These are phyloP conservation scores for Chlorella sp. DNA, from an alignment of 139 green algal genomes.

Conservation along the genomic window DNA sequence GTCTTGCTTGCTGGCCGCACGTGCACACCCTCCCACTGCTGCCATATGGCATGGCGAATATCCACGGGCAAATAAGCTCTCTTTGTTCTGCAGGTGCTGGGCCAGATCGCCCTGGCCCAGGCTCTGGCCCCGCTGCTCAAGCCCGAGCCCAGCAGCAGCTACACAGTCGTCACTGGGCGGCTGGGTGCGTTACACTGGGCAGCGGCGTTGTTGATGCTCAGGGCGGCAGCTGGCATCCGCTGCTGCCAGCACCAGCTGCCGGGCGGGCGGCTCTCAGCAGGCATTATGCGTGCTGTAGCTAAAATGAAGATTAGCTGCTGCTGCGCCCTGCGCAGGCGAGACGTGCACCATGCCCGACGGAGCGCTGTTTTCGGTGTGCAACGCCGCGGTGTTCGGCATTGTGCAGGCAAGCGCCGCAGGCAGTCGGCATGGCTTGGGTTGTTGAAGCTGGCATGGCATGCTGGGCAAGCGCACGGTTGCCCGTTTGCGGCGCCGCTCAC, in stretches of 20 bases:
- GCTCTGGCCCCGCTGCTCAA: conserved; percentile 21
- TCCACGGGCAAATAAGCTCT: too few relatives aligned
- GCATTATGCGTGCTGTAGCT: too few relatives aligned
- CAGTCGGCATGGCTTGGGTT: too few relatives aligned
- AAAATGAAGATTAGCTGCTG: neutral
- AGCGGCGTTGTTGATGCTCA: neutral
- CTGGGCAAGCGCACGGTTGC: too few relatives aligned
- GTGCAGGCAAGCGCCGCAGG: neutral
- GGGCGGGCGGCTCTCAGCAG: too few relatives aligned
- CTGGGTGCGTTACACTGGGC: neutral
- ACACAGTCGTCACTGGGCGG: neutral
- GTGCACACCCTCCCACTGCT: too few relatives aligned
- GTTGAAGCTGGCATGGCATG: too few relatives aligned
- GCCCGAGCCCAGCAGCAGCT: neutral
- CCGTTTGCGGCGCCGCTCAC: too few relatives aligned
- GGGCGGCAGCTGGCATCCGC: neutral
- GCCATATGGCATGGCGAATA: too few relatives aligned
- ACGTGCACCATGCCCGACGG: conserved; percentile 31
- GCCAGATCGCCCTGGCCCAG: conserved; percentile 4
- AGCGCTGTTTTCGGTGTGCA: conserved; percentile 25
- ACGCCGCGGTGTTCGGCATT: conserved; percentile 32
- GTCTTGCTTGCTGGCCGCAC: too few relatives aligned
- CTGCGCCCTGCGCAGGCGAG: conserved; percentile 11
- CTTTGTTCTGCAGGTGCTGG: neutral
- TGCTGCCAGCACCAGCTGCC: neutral